Evolutionary conservation across 1,284 basidiomycete species (phyloP).

Genomic region (Marasmius sp.): DNA sequence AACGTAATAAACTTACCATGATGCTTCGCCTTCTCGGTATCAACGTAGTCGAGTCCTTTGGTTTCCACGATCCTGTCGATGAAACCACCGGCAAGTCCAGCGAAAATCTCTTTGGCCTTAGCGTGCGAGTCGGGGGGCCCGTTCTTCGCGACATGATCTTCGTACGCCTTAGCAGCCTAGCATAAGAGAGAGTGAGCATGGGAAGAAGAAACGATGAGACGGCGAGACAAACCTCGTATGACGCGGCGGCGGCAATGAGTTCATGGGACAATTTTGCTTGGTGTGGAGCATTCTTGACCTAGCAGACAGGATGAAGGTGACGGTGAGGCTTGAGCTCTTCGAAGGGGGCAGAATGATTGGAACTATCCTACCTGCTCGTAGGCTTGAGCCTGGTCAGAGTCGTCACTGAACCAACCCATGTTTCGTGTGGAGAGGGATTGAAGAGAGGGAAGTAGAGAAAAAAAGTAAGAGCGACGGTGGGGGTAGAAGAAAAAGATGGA

Average conservation of each 20-base stretch:
- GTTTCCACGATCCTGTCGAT: conserved; percentile 45
- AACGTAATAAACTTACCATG: conserved; percentile 25
- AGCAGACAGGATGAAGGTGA: conserved; percentile 6
- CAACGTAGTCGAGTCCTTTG: conserved; percentile 41
- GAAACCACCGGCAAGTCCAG: conserved; percentile 45
- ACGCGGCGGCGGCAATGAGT: conserved; percentile 48
- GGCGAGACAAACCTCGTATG: background rate
- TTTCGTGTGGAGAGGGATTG: conserved; percentile 15
- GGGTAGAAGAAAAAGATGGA: too few relatives aligned
- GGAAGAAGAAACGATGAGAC: background rate
- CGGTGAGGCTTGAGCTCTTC: background rate
- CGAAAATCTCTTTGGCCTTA: conserved; percentile 36
- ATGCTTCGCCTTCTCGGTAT: conserved; percentile 40
- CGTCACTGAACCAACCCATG: conserved; percentile 55
- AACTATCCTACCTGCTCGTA: conserved; percentile 40
- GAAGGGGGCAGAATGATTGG: background rate
- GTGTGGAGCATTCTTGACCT: conserved; percentile 52
- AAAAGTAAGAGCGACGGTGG: background rate
- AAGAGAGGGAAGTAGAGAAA: background rate
- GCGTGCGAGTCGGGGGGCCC: conserved; percentile 44
- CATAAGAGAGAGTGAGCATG: too few relatives aligned
- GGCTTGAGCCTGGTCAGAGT: conserved; percentile 48
- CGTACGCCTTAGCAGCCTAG: conserved; percentile 57
- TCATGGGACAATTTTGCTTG: conserved; percentile 62
- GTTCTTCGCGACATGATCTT: conserved; percentile 44